Conservation (phyloP, 257 asterid genomes). For the Eustoma russellianum region DNA sequence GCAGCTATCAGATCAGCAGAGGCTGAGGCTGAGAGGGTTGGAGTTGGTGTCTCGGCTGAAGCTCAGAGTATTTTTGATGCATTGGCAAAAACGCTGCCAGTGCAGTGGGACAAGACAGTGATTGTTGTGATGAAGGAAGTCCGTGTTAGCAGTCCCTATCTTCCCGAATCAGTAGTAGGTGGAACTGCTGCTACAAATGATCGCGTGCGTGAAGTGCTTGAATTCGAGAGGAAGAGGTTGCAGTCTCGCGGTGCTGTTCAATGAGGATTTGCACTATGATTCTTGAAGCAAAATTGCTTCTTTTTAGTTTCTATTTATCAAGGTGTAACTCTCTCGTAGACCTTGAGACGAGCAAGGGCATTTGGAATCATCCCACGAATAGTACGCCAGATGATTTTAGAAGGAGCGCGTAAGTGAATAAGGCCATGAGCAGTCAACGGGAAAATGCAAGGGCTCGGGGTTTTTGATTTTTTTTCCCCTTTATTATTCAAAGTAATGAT, state of each 20-base stretch:
- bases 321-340: too few species aligned
- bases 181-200: slow-evolving; percentile 97
- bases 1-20: slow-evolving; percentile 97
- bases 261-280: not conserved
- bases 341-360: too few species aligned
- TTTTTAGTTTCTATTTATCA: not conserved
- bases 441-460: too few species aligned
- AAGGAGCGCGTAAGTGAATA: too few species aligned
- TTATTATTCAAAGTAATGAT: too few species aligned
- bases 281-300: slow-evolving; percentile 1
- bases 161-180: slow-evolving; percentile 78
- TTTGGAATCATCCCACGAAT: too few species aligned
- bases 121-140: slow-evolving; percentile 97
- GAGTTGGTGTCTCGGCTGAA: slow-evolving; percentile 91
- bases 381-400: too few species aligned
- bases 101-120: slow-evolving; percentile 84
- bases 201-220: slow-evolving; percentile 95
- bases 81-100: slow-evolving; percentile 95
- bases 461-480: too few species aligned
- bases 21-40: slow-evolving; percentile 85
- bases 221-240: slow-evolving; percentile 40
- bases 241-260: slow-evolving; percentile 23
- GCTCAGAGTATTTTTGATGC: slow-evolving; percentile 91
- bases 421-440: too few species aligned
- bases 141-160: slow-evolving; percentile 89